phyloP scores from a whole-genome alignment of 345 rosid species.

The Moricandia moricandioides region DNA sequence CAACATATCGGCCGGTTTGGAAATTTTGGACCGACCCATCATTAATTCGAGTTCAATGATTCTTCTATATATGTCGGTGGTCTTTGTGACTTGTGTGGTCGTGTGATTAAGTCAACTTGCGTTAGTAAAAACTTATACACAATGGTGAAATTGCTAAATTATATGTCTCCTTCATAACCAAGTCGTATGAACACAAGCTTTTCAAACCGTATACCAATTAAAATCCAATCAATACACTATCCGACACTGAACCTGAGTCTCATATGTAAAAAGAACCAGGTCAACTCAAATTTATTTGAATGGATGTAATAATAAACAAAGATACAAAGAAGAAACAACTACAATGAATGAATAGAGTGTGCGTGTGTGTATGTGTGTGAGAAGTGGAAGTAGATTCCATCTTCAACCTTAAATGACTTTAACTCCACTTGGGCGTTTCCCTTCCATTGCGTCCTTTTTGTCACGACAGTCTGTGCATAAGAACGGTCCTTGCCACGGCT shows the following conservation, averaged over 20 bases:
- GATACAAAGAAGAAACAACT: constrained; percentile 39
- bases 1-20: neutral
- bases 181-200: constrained; percentile 25
- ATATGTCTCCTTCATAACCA: neutral
- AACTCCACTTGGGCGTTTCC: constrained; percentile 76
- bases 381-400: constrained; percentile 8
- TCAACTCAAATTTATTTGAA: neutral
- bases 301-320: constrained; percentile 5
- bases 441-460: constrained; percentile 96
- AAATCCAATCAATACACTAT: constrained; percentile 9
- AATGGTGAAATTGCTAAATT: neutral
- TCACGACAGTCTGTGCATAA: constrained; percentile 70
- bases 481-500: constrained; percentile 95
- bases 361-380: neutral
- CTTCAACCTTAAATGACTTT: constrained; percentile 46
- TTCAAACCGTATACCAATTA: constrained; percentile 23
- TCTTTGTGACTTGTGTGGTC: neutral
- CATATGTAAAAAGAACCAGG: constrained; percentile 16
- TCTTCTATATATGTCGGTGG: neutral
- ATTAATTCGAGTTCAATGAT: neutral
- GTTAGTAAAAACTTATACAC: neutral
- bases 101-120: neutral
- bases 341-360: neutral
- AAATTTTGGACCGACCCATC: neutral
- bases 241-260: constrained; percentile 1